Conservation (phyloP, 768 basidiomycete species). For the Leccinum subgranulosum region DNA sequence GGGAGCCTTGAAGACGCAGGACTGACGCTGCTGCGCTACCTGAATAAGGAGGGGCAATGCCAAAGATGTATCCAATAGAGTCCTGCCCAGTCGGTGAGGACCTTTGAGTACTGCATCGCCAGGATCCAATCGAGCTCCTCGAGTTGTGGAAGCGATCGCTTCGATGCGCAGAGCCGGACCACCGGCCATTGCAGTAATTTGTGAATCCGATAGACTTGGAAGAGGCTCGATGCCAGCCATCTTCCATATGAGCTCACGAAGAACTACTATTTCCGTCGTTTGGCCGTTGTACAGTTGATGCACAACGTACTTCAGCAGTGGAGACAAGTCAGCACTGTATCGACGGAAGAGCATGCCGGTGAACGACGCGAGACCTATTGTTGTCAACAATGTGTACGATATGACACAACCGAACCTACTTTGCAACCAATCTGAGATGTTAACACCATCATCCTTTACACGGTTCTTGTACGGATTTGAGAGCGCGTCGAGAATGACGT, state of each 20-base stretch:
- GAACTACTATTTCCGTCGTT: slow-evolving; percentile 83
- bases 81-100: slow-evolving; percentile 63
- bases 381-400: slow-evolving; percentile 18
- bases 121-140: slow-evolving; percentile 71
- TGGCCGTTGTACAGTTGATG: slow-evolving; percentile 85
- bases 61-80: slow-evolving; percentile 64
- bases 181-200: slow-evolving; percentile 88
- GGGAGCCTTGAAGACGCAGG: slow-evolving; percentile 70
- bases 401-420: slow-evolving; percentile 52
- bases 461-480: slow-evolving; percentile 78
- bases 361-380: slow-evolving; percentile 83
- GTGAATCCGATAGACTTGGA: slow-evolving; percentile 83
- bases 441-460: slow-evolving; percentile 90
- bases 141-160: slow-evolving; percentile 74
- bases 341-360: slow-evolving; percentile 89
- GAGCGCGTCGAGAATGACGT: slow-evolving; percentile 81
- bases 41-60: slow-evolving; percentile 90
- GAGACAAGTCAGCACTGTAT: slow-evolving; percentile 79
- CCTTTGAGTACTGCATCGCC: slow-evolving; percentile 62
- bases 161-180: slow-evolving; percentile 86
- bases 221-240: slow-evolving; percentile 95
- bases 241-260: slow-evolving; percentile 91
- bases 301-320: slow-evolving; percentile 85
- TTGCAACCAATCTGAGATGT: slow-evolving; percentile 87
- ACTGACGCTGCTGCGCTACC: slow-evolving; percentile 87